phyloP scores from a whole-genome alignment of 202 grass and related monocot species.

The Cymbopogon flexuosus region DNA sequence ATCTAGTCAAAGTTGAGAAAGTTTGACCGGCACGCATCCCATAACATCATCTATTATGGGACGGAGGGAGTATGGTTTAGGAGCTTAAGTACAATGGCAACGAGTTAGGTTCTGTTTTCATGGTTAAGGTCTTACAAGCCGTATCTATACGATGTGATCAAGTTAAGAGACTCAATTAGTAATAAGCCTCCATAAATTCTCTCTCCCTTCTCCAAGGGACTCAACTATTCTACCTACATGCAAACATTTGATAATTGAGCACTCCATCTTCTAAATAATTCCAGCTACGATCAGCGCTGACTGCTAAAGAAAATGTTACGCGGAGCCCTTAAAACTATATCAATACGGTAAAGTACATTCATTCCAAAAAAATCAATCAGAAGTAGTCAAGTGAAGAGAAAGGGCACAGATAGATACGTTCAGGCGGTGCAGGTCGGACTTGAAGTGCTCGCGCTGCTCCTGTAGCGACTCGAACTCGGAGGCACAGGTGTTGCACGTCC shows the following conservation, averaged over 20 bases:
- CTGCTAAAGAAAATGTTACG: not conserved
- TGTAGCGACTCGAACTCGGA: constrained; percentile 79
- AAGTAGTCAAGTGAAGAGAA: not conserved
- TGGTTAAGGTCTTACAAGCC: not conserved
- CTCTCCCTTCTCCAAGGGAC: not conserved
- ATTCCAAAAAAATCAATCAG: not conserved
- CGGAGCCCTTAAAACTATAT: not conserved
- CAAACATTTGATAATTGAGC: not conserved
- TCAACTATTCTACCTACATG: not conserved
- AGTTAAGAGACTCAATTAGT: not conserved
- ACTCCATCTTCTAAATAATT: constrained; percentile 3
- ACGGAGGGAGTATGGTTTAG: not conserved
- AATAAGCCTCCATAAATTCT: not conserved
- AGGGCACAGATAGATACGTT: constrained; percentile 45
- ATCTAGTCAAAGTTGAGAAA: too few relatives aligned
- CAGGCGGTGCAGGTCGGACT: constrained; percentile 86
- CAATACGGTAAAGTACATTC: not conserved
- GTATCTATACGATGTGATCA: not conserved
- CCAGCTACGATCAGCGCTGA: not conserved
- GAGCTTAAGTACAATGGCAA: not conserved
- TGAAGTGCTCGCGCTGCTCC: constrained; percentile 94
- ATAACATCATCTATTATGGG: too few relatives aligned
- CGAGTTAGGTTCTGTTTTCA: not conserved
- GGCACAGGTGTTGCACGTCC: constrained; percentile 88
- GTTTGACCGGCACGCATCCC: too few relatives aligned